Evolutionary conservation across 768 basidiomycete genomes (phyloP).

Genomic region (Boletus sp.): DNA sequence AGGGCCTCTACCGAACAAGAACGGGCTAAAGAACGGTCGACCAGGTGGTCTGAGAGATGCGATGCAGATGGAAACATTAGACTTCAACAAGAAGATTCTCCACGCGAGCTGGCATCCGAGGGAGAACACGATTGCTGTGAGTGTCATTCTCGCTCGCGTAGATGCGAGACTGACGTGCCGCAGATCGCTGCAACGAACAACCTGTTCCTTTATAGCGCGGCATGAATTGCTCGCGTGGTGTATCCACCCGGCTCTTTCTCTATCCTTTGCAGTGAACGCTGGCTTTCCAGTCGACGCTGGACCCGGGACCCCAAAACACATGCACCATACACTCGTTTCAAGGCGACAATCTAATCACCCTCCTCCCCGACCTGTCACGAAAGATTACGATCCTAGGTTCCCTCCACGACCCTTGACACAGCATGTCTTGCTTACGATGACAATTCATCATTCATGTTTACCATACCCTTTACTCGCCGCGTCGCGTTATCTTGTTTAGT

Average conservation of each 20-base stretch:
- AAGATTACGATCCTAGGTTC: constrained; percentile 19
- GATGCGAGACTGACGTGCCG: constrained; percentile 5
- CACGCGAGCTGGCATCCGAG: constrained; percentile 97
- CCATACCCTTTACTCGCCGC: constrained; percentile 31
- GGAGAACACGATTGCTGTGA: constrained; percentile 96
- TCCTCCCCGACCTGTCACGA: constrained; percentile 22
- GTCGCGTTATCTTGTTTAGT: constrained; percentile 32
- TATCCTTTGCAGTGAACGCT: constrained; percentile 11
- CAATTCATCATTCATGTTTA: constrained; percentile 25
- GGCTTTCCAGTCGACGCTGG: constrained; percentile 9
- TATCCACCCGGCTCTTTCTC: background rate
- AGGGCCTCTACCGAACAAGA: constrained; percentile 72
- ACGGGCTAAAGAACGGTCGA: constrained; percentile 74
- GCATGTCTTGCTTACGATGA: constrained; percentile 34
- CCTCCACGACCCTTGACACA: constrained; percentile 12
- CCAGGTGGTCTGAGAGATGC: constrained; percentile 70
- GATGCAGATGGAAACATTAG: constrained; percentile 82
- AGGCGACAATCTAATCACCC: constrained; percentile 29
- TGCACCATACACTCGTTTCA: constrained; percentile 18
- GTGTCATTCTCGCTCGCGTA: constrained; percentile 31
- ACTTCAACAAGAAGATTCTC: constrained; percentile 97
- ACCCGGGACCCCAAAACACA: constrained; percentile 16
- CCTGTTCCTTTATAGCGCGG: constrained; percentile 36
- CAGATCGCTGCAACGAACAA: constrained; percentile 87
- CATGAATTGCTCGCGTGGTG: constrained; percentile 30